Base-by-base conservation (phyloP, 78 protist species). In the Dictyostelium firmibasis region DNA sequence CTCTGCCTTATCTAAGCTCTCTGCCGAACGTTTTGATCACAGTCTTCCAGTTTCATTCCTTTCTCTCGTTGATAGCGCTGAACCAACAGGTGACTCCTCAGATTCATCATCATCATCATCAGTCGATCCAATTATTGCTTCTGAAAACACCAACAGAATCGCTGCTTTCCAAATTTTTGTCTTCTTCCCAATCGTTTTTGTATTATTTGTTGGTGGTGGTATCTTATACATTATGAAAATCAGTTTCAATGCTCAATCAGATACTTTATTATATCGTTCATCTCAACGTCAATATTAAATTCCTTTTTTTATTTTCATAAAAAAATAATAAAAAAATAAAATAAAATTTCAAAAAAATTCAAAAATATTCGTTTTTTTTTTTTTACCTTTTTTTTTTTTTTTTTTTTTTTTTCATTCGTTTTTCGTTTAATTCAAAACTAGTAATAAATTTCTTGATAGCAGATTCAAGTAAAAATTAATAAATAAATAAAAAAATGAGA, bases 121-220 rank as follows among this genome's bases (percentile, higher is more conserved):
- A 13, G 33, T n/a, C 7, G 18, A 29, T 3, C 16, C 35, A 13
- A 44, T 10, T 20, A 14, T 20, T 38, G 41, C 23, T 3, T 8
- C 86, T 64, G 35, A 57, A 18, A 43, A 35, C 10, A 41, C 64
- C 6, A 27, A 29, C 85, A 81, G 29, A 31, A 69, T 81, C 29
- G 86, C 87, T 13, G 76, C 83, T 60, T 89, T 89, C 94, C 94
- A 89, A 81, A 81, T 89, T 69, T 89, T 89, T 82, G 64, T 89
- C 0, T 89, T 89, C 94, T 81, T 89, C 62, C 87, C 94, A 78
- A 89, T 89, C 87, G 83, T 89, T 43, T 70, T 35, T 74, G 83
- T 75, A 10, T 47, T 60, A 18, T 78, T 81, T 35, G 27, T 89
- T 18, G 60, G 72, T 38, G 84, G 74, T 81, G 94, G 94, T 81